Percentiles rank a stretch among this genome's conserved stretches.
Evolutionary conservation across 2,329 filamentous ascomycete species (phyloP).

Genomic region (Ceratocystis huliohia): DNA sequence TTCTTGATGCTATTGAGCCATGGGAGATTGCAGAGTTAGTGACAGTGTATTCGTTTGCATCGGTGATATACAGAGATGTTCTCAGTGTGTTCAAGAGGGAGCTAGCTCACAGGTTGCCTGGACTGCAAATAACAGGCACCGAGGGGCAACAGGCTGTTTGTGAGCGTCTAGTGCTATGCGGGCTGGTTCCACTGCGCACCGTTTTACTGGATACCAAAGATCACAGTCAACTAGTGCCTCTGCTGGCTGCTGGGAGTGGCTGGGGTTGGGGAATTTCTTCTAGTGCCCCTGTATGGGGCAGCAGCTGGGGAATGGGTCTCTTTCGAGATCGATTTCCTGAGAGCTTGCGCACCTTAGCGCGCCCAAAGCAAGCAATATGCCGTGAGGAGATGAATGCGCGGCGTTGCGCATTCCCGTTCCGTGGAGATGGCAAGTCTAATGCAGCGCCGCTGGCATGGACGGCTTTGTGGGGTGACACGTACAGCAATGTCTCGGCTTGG

Average conservation of each 20-base stretch:
- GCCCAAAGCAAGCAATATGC: not conserved
- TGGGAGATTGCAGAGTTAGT: slow-evolving; percentile 19
- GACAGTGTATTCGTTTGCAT: slow-evolving; percentile 16
- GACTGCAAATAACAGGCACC: not conserved
- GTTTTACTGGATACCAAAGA: slow-evolving; percentile 12
- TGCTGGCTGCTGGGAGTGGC: slow-evolving; percentile 5
- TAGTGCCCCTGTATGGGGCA: not conserved
- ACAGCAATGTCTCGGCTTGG: slow-evolving; percentile 17
- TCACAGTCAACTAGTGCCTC: not conserved
- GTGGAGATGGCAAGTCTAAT: slow-evolving; percentile 7
- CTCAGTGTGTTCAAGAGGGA: not conserved
- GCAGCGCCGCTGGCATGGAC: slow-evolving; percentile 18
- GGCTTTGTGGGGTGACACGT: slow-evolving; percentile 16
- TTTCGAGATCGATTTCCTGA: slow-evolving; percentile 6
- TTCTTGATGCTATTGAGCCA: slow-evolving; percentile 17
- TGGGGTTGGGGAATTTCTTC: not conserved
- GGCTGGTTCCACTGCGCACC: slow-evolving; percentile 13
- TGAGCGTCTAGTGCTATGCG: slow-evolving; percentile 12
- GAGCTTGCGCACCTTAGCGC: not conserved
- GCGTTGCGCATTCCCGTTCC: slow-evolving; percentile 14
- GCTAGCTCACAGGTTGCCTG: not conserved
- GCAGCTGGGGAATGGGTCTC: not conserved
- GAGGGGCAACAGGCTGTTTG: not conserved
- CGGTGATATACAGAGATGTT: slow-evolving; percentile 12
- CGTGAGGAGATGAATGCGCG: slow-evolving; percentile 9